Evolutionary conservation across 2,329 filamentous ascomycete genomes (phyloP).

Genomic region (Penicillium sp.): DNA sequence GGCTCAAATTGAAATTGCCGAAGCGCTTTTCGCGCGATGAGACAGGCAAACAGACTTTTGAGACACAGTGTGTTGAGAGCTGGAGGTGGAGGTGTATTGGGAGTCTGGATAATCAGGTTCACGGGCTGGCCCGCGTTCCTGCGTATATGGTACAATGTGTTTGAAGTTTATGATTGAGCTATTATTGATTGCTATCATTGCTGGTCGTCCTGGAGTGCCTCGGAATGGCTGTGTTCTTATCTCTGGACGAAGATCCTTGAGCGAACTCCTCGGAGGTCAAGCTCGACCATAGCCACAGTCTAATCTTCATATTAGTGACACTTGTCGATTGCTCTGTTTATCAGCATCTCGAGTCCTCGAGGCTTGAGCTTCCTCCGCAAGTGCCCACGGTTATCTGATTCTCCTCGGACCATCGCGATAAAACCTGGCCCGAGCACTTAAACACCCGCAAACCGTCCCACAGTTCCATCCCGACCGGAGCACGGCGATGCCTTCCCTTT

Average conservation of each 20-base stretch:
- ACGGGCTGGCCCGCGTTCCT: background rate
- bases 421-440: slow-evolving; percentile 16
- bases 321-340: too few species aligned
- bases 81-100: background rate
- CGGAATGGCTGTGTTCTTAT: background rate
- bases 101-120: background rate
- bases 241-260: background rate
- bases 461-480: slow-evolving; percentile 9
- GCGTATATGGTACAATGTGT: background rate
- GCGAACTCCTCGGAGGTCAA: background rate
- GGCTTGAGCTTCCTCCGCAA: too few species aligned
- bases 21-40: slow-evolving; percentile 5
- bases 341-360: too few species aligned
- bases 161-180: background rate
- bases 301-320: background rate
- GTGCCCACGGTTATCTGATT: background rate
- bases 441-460: slow-evolving; percentile 6
- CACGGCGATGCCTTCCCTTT: slow-evolving; percentile 19
- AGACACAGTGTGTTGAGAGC: background rate
- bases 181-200: background rate
- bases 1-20: background rate
- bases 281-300: background rate
- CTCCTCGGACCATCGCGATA: background rate
- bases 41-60: slow-evolving; percentile 16
- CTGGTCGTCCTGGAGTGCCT: too few species aligned